Base-by-base conservation (phyloP, 176 grass and related monocot genomes). In the Aechmea fasciata region DNA sequence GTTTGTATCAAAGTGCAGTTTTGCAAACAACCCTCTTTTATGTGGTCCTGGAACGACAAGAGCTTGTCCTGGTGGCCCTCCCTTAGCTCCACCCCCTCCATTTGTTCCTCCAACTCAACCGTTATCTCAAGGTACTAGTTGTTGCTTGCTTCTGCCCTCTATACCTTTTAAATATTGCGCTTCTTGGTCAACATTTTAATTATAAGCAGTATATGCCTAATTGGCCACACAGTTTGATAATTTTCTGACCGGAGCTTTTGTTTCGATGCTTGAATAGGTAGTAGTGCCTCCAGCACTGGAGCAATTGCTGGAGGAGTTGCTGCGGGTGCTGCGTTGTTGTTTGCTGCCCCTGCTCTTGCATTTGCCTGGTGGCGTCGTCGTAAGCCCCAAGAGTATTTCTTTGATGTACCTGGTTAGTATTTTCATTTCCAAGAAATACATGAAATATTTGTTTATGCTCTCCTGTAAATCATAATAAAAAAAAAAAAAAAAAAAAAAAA, bases 71-170 rank as follows among this genome's bases (percentile, higher is more conserved):
- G 85, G 85, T 64, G 75, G 70, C 11, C 85, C 85, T 76, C 77
- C 80, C 22, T 84, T 84, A 28, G 68, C 85, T 24, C 81, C 80
- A 65, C 81, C 85, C 54, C 85, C 85, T 87, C 81, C 80, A 48
- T 80, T 12, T 47, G 78, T 65, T 72, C 73, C 85, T 80, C 77
- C 85, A 48, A 51, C 77, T 5, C 55, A 14, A 63, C 55, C 47
- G 11, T 49, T 29, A 25, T 11, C 57, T 73, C 25, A 19, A 64
- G 71, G 71, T 73, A 73, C 49, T 63, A 22, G 18, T 15, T 48
- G 33, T 48, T 12, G 57, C 9, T 17, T 62, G 47, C 61, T 9
- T 73, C 2, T 9, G 12, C 53, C 48, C 15, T 62, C 20, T 28
- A 13, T 11, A 59, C 55, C 11, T 18, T 20, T 69, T 69, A 12